Conservation (phyloP, 192 early-diverging fungal genomes). For the Funneliformis geosporum region DNA sequence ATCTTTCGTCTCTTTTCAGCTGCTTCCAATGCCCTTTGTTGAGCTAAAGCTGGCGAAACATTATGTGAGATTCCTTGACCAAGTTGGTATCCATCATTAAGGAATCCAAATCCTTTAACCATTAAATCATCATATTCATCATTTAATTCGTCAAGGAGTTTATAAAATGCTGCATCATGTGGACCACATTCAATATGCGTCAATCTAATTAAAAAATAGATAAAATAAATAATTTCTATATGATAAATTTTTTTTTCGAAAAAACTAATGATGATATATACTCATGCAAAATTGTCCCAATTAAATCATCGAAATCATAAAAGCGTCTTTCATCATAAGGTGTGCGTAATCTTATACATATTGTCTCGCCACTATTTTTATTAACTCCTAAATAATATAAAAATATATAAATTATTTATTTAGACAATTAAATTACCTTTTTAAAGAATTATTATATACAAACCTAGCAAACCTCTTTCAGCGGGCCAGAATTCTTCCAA, state of each 20-base stretch:
- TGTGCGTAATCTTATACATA: conserved; percentile 65
- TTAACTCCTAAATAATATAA: conserved; percentile 60
- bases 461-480: conserved; percentile 46
- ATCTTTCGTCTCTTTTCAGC: conserved; percentile 55
- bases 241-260: background rate
- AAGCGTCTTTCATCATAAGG: conserved; percentile 55
- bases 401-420: background rate
- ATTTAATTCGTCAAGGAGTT: conserved; percentile 53
- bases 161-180: conserved; percentile 71
- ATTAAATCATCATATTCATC: conserved; percentile 62
- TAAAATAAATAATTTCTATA: background rate
- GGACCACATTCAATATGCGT: conserved; percentile 55
- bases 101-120: conserved; percentile 57
- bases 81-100: conserved; percentile 48
- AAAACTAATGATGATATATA: conserved; percentile 24
- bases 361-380: conserved; percentile 65
- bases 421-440: background rate
- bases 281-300: conserved; percentile 83
- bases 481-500: conserved; percentile 65
- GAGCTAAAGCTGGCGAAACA: conserved; percentile 38
- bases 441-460: background rate
- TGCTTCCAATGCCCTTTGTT: conserved; percentile 50
- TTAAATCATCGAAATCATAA: conserved; percentile 58
- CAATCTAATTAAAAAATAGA: conserved; percentile 34
- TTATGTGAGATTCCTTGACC: conserved; percentile 46